Base-by-base conservation (phyloP, 2,329 filamentous ascomycete genomes). In the Talaromyces albobiverticillius region DNA sequence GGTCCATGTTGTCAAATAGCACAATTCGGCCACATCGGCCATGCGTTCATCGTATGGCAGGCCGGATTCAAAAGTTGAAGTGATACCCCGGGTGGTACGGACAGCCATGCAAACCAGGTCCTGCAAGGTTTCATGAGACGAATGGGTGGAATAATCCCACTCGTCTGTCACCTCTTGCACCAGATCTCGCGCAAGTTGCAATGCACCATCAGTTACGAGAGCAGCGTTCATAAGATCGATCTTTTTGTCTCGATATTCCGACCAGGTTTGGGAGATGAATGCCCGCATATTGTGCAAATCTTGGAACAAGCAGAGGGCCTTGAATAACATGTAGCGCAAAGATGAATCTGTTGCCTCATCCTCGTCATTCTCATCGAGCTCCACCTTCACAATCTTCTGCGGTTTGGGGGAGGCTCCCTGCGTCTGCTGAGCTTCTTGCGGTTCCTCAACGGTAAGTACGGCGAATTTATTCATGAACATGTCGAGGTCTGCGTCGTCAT, bases 201-300 rank as follows among this genome's bases (percentile, higher is more conserved):
- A 58, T n/a, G 61, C 64, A 54, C 56, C 60, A 51, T 71, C 68
- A 23, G 66, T 71, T 42, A 66, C 63, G 18, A 67, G 31, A 23
- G 67, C 62, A 5, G 68, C 66, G 11, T 66, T 66, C 58, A 66
- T 64, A 5, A 71, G 58, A 25, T 68, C 62, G 16, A 69, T 65
- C 16, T 61, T 59, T 22, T 60, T 59, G 14, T 63, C 56, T 45
- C 57, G 58, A 48, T 69, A 72, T 9, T 67, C 64, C 10, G 55
- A 57, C 67, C 67, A 71, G 18, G 64, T 68, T 18, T 57, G 42
- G 42, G 60, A 61, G 18, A 67, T 61, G 53, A 67, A 70, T 20
- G 32, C 32, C 18, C 66, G 63, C 53, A 66, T 59, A 16, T 64
- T 63, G 20, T 61, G 51, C n/a, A 64, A 46, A 46, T 71, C 69